Percentiles rank a stretch among this genome's conserved stretches.
These are phyloP conservation scores for Pseudotsuga menziesii DNA, from an alignment of 75 land plant genomes.

Conservation along the genomic window DNA sequence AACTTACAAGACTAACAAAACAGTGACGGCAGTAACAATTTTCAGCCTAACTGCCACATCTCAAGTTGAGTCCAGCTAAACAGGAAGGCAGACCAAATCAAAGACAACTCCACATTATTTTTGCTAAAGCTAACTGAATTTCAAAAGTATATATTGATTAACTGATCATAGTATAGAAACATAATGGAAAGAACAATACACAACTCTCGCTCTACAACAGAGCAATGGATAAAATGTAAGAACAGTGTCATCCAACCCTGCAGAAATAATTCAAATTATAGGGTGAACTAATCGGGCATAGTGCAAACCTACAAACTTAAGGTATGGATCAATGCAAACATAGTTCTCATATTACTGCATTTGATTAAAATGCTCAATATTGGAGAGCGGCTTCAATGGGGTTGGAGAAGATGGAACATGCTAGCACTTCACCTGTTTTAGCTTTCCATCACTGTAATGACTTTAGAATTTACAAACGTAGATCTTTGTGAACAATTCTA, in stretches of 20 bases:
- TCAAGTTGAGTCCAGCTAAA: background rate
- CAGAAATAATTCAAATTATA: background rate
- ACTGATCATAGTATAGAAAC: background rate
- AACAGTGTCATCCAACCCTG: background rate
- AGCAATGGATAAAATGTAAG: background rate
- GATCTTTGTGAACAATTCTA: constrained; percentile 10
- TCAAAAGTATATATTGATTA: background rate
- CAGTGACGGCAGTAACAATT: background rate
- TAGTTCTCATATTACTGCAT: background rate
- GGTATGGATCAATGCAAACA: background rate
- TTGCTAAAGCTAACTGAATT: background rate
- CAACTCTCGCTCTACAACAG: background rate
- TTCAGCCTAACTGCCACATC: background rate
- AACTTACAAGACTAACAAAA: no score
- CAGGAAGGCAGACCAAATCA: background rate
- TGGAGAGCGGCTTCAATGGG: constrained; percentile 6
- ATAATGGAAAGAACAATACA: background rate
- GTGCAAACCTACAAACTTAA: background rate
- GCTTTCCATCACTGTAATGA: constrained; percentile 8
- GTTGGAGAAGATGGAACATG: constrained; percentile 4
- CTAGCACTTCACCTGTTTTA: constrained; percentile 10
- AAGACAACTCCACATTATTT: background rate
- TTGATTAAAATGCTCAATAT: background rate
- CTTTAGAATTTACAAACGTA: constrained; percentile 10
- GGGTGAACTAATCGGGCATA: background rate